Base-by-base conservation (phyloP, 345 rosid genomes). In the Ceriops zippeliana region DNA sequence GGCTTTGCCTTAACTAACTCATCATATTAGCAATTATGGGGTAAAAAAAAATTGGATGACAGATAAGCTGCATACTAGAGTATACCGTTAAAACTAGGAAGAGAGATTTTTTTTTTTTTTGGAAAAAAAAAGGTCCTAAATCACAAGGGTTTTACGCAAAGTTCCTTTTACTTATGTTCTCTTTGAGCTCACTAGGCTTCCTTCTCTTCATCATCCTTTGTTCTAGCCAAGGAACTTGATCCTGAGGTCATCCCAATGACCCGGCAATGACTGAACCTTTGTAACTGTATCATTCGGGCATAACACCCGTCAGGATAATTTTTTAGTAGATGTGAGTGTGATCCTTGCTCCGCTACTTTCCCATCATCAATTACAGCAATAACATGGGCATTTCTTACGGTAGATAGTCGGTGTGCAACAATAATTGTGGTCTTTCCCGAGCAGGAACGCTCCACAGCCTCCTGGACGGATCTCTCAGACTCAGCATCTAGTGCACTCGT, bases 401-500 rank as follows among this genome's bases (percentile, higher is more conserved):
- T 91, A 4, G 97, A 86, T 38, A 95, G 77, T 79, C 96, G 80
- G 69, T 91, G 96, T 62, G 99, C 97, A 62, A 91, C 99, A 31
- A 91, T 84, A 2, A 95, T 89, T 0, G 98, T 91, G 7, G 96
- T 95, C 76, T 85, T 95, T 46, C 99, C 98, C 2, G 92, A 76
- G 73, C 96, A 95, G 58, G 96, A 96, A 1, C 90, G 90, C 76
- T 95, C 96, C 59, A 95, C 80, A 30, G 97, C 96, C 69, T 91
- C 99, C 76, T 91, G 97, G 51, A 95, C 99, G 0, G 91, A 90
- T 72, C 91, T 88, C 83, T 91, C 97, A 2, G 97, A 91, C 77
- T 95, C 99, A 0, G 87, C 87, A 73, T 90, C 99, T 5, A 95
- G 90, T 1, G 99, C 96, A 49, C 99, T 95, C 31, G 99, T 95